phyloP scores from a whole-genome alignment of 495 filamentous ascomycete genomes.

The Letharia columbiana region DNA sequence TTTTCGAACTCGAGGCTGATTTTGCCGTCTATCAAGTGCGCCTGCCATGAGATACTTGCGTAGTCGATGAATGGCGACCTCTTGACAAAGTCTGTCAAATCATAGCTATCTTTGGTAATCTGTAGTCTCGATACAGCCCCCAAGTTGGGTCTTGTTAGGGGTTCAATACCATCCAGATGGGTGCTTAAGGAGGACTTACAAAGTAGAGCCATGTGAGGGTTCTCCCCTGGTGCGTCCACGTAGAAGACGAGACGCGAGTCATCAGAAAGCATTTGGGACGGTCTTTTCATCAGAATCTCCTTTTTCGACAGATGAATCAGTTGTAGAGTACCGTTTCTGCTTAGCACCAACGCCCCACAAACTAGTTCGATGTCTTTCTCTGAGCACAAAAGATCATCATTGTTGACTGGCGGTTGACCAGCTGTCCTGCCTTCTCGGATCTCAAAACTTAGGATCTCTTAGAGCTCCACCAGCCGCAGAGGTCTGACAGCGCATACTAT shows the following conservation, averaged over 20 bases:
- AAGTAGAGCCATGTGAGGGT: neutral
- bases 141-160: conserved; percentile 1
- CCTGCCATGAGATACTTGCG: conserved; percentile 8
- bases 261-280: neutral
- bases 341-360: neutral
- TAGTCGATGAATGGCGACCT: conserved; percentile 3
- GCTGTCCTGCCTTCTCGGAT: neutral
- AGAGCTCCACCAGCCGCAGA: neutral
- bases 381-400: neutral
- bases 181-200: neutral
- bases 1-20: neutral
- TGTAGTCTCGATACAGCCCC: neutral
- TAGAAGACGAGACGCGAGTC: conserved; percentile 5
- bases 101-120: neutral
- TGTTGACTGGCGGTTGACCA: neutral
- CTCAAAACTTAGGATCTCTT: neutral
- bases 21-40: conserved; percentile 3
- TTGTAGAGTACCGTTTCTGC: neutral
- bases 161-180: neutral
- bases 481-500: neutral
- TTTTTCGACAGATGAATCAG: neutral
- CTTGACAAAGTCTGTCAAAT: neutral
- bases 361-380: neutral
- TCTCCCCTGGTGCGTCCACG: neutral
- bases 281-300: neutral